Evolutionary conservation across 257 asterid genomes (phyloP).

Genomic region (Cordia subcordata): DNA sequence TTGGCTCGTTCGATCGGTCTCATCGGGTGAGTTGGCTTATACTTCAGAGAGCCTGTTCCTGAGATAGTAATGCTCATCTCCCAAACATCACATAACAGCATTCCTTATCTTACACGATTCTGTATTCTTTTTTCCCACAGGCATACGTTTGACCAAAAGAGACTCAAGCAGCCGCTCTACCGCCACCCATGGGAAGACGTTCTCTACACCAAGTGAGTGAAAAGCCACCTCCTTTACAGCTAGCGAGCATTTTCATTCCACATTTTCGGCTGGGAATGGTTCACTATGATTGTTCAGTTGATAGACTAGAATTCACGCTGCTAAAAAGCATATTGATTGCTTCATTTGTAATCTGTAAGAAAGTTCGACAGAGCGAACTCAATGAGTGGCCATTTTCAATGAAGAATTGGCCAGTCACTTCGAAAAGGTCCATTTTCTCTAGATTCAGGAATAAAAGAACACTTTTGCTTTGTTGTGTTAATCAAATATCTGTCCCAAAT

Average conservation of each 20-base stretch:
- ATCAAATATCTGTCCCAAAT: neutral
- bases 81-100: neutral
- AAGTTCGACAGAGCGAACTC: too few relatives aligned
- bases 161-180: conserved; percentile 95
- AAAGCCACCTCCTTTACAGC: neutral
- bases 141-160: conserved; percentile 98
- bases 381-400: too few relatives aligned
- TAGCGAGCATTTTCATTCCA: neutral
- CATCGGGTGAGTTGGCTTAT: conserved; percentile 70
- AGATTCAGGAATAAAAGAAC: neutral
- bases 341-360: neutral
- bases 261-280: neutral
- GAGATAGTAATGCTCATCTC: neutral
- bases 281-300: neutral
- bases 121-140: conserved; percentile 31
- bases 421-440: neutral
- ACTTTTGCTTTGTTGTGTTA: neutral
- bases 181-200: conserved; percentile 99
- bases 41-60: neutral
- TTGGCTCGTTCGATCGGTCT: conserved; percentile 98
- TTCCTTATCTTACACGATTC: conserved; percentile 1
- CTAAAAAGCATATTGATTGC: conserved; percentile 2
- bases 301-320: neutral
- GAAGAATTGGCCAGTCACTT: neutral
- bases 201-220: conserved; percentile 86